Evolutionary conservation across 2,329 filamentous ascomycete species (phyloP), one percentile per base, ranked within the genome.

Genomic region (Pseudocercospora vitis): DNA sequence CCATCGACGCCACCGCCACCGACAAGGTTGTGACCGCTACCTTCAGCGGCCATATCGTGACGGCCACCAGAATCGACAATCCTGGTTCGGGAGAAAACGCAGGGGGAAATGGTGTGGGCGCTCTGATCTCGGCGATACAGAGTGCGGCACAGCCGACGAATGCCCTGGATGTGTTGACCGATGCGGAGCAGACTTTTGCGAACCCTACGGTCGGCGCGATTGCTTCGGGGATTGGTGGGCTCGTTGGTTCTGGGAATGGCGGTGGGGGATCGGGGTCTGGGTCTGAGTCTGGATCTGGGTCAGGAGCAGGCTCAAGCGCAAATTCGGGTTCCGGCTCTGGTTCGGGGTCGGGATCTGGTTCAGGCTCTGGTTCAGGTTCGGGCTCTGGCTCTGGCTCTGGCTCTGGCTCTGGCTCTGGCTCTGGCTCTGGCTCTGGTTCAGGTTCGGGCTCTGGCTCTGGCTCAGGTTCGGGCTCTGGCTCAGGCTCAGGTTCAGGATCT

Each of bases 1-100:
- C 55, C n/a, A 40, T 56, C 26, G 28, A 50, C 24, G 52, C 58
- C 8, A 59, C 56, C 2, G 50, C 46, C 11, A 31, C 55, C 1
- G 40, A 59, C 2, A 55, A 53, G 6, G 60, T 63, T 11, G 55
- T 60, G 7, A 65, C 61, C 3, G 62, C 60, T 5, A 28, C 46
- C 2, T 59, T 59, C 35, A 53, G 48, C 26, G 63, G 58, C 6
- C 18, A 48, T 12, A 44, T 44, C 8, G 55, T 63, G 2, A 58
- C 59, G 3, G 63, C 63, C 2, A 61, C 59, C 3, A 56, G 58
- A 33, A 8, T 60, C 11, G 18, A 42, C 14, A 42, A 33, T 45
- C 31, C 29, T n/a, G 24, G 31, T 16, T 24, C 42, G 16, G 37
- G 29, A 16, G 50, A 40, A 3, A n/a, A n/a, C n/a, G n/a, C n/a